A percentile compares a stretch with the other conserved stretches of the same genome.
Evolutionary conservation across 2,329 filamentous ascomycete species (phyloP).

Genomic region (Pyrenochaeta sp.): DNA sequence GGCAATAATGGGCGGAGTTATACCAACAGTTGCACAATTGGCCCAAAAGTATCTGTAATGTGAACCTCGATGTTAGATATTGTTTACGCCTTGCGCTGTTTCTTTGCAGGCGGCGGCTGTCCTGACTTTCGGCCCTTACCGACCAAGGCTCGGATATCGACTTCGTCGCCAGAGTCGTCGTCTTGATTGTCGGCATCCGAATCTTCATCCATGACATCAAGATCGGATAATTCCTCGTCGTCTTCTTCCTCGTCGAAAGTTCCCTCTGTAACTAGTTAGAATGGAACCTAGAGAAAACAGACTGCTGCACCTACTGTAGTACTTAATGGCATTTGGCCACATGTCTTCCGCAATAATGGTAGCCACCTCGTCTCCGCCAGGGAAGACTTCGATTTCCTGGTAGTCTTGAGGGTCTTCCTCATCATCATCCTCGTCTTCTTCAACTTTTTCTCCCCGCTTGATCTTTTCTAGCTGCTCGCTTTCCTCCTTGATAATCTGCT

Average conservation of each 20-base stretch:
- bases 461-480: constrained; percentile 63
- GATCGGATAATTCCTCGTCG: constrained; percentile 68
- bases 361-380: constrained; percentile 84
- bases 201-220: constrained; percentile 63
- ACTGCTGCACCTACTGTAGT: constrained; percentile 76
- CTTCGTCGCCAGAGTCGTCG: constrained; percentile 62
- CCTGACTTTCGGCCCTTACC: constrained; percentile 56
- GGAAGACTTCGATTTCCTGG: constrained; percentile 82
- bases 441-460: constrained; percentile 49
- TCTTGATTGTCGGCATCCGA: constrained; percentile 60
- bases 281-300: not conserved
- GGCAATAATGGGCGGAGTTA: not conserved
- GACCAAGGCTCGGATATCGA: constrained; percentile 58
- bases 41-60: not conserved
- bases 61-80: not conserved
- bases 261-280: constrained; percentile 51
- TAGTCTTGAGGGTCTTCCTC: constrained; percentile 72
- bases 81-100: constrained; percentile 50
- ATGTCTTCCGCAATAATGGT: constrained; percentile 84
- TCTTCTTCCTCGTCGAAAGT: constrained; percentile 66
- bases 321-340: constrained; percentile 87
- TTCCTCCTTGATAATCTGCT: constrained; percentile 67
- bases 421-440: constrained; percentile 50
- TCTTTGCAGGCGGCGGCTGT: constrained; percentile 47
- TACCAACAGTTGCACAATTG: not conserved